Base-by-base conservation (phyloP, 441 rosid genomes). In the Melastoma candidum region DNA sequence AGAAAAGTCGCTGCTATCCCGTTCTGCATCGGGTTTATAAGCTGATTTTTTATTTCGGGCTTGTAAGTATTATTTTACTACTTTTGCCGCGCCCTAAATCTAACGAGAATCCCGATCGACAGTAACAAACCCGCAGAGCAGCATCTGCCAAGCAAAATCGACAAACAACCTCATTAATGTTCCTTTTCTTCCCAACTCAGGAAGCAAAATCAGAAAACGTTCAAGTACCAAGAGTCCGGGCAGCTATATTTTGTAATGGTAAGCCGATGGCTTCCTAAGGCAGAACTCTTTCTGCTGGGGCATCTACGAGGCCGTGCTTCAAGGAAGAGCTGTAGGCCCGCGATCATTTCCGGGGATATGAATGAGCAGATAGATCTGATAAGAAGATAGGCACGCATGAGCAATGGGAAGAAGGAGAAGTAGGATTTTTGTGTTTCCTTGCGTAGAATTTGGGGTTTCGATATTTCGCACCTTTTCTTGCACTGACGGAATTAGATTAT, bases 141-240 rank as follows among this genome's bases (percentile, higher is more conserved):
- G 43, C 0, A 44, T 52, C 56, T 52, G 56, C 14, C 5, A 52
- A 13, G 45, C 44, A 52, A 52, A 13, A 10, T 8, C 43, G 32
- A 44, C 46, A 41, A 36, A 52, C 13, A 4, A 26, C 56, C 26
- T 17, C 22, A 17, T 17, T 17, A 17, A 17, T 17, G 22, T 17
- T 17, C 22, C 22, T 17, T 36, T 0, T 32, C 36, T 14, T 39
- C 46, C 26, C 24, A 36, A 32, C 43, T 36, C 4, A 52, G 13
- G 36, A 29, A 39, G 24, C 29, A 52, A 52, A 32, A 12, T 24
- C 26, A 11, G 36, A 2, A 24, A 51, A n/a, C 44, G 25, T 1
- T 22, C 11, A 51, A n/a, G 24, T 52, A 52, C 56, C 56, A 52
- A n/a, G 14, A 52, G 46, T 36, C 56, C 56, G 9, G 32, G 56